Evolutionary conservation across 1,284 basidiomycete genomes (phyloP), one percentile per base, ranked within the genome.

Genomic region (Inonotus obliquus): DNA sequence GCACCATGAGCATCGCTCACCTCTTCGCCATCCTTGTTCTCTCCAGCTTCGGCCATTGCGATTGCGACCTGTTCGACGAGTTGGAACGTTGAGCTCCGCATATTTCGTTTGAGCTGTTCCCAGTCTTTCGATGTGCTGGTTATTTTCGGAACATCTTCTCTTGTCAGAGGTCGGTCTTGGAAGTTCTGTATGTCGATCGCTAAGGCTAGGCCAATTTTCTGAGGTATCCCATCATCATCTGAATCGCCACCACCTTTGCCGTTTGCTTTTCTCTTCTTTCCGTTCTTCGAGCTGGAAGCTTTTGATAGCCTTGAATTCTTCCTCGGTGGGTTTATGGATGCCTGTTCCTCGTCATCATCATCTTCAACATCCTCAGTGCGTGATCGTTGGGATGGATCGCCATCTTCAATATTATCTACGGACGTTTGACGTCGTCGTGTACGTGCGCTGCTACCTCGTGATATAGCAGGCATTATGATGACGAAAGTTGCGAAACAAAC

Each of bases 181-280:
- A 63, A 63, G 45, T 63, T 63, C 45, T 63, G 27, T 35, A 56
- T 39, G 54, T 63, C 58, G 27, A 63, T 60, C 2, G 39, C 23
- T 19, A 41, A 19, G 7, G 17, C 23, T 37, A 52, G 27, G 13
- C 35, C 56, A 29, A 35, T 37, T n/a, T 35, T 35, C 23, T 47
- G 23, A 14, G 38, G 19, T 37, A 23, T 9, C 0, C 44, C 38
- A 7, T 53, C 59, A 14, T 44, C 4, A 2, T 44, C 41, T 4
- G 41, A 29, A 14, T 19, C 49, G 21, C 25, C 4, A 7, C 21
- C 49, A 37, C 44, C 27, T 14, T 19, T 10, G 10, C 19, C 38
- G 10, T 44, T 48, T 25, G n/a, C 25, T 4, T 38, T 47, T 19
- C 29, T 63, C 17, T 29, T 25, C 56, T 48, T 61, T 32, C 21